Conservation (phyloP, 768 basidiomycete species). For the Boletus subparvulus region DNA sequence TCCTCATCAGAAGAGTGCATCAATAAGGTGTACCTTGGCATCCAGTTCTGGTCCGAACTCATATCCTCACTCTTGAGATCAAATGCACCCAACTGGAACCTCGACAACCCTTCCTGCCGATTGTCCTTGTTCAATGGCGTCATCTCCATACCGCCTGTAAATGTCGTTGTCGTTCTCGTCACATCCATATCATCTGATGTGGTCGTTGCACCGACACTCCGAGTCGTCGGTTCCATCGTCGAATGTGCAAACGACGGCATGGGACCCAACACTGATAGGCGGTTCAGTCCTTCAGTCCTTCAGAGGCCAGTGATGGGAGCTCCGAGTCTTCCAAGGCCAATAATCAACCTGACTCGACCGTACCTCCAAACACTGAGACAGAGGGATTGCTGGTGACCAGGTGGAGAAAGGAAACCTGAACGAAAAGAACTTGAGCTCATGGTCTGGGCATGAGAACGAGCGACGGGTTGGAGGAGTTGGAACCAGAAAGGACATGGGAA, state of each 20-base stretch:
- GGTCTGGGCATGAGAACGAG: slow-evolving; percentile 38
- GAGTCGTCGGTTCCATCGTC: slow-evolving; percentile 29
- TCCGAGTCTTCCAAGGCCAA: slow-evolving; percentile 26
- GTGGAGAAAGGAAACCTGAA: slow-evolving; percentile 54
- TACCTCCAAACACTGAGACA: slow-evolving; percentile 48
- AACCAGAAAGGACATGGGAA: slow-evolving; percentile 45
- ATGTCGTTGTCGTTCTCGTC: slow-evolving; percentile 23
- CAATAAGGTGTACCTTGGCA: too few species aligned
- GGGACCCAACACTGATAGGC: slow-evolving; percentile 30
- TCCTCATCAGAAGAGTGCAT: too few species aligned
- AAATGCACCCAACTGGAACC: slow-evolving; percentile 17
- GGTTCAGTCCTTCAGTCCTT: slow-evolving; percentile 22
- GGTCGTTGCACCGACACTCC: slow-evolving; percentile 32
- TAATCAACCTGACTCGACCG: slow-evolving; percentile 17
- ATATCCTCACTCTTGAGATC: slow-evolving; percentile 18
- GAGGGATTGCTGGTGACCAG: slow-evolving; percentile 49
- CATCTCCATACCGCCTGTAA: slow-evolving; percentile 16
- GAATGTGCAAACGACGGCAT: slow-evolving; percentile 35
- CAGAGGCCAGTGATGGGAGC: slow-evolving; percentile 9
- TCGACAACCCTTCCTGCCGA: slow-evolving; percentile 7
- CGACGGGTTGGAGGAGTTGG: slow-evolving; percentile 57
- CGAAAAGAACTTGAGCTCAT: slow-evolving; percentile 41
- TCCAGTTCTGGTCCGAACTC: too few species aligned
- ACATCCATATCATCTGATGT: slow-evolving; percentile 32
- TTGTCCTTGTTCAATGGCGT: slow-evolving; percentile 9